Conservation (phyloP, 768 basidiomycete genomes). For the Termitomyces sp. region DNA sequence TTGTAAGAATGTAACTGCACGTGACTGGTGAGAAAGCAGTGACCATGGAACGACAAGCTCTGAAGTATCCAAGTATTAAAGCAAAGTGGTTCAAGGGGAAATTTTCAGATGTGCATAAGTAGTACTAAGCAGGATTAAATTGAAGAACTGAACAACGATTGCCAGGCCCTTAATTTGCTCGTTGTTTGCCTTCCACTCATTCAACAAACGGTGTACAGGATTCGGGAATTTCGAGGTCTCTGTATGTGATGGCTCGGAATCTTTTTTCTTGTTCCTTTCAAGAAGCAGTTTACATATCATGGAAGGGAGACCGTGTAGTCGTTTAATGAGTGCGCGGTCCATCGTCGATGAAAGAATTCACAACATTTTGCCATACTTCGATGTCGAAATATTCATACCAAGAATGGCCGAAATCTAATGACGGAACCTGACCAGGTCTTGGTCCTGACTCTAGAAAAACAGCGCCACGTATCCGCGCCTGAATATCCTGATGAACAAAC, state of each 20-base stretch:
- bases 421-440: constrained; percentile 26
- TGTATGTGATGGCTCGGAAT: not conserved
- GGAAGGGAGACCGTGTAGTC: not conserved
- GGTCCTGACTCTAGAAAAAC: constrained; percentile 22
- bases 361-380: constrained; percentile 27
- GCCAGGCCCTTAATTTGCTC: not conserved
- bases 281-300: not conserved
- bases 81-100: not conserved
- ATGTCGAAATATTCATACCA: constrained; percentile 35
- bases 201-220: not conserved
- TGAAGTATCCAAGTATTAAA: no score
- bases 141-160: no score
- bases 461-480: constrained; percentile 24
- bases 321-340: not conserved
- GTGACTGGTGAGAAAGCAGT: no score
- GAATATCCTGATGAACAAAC: constrained; percentile 20
- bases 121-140: not conserved
- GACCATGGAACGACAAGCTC: no score
- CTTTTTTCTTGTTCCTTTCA: not conserved
- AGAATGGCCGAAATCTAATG: constrained; percentile 31
- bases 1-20: no score
- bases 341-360: constrained; percentile 24
- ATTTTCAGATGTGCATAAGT: not conserved
- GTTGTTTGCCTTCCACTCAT: not conserved
- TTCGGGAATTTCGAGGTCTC: no score